Evolutionary conservation across 768 basidiomycete genomes (phyloP), one percentile per base, ranked within the genome.

Genomic region (Tubosaeta sp.): DNA sequence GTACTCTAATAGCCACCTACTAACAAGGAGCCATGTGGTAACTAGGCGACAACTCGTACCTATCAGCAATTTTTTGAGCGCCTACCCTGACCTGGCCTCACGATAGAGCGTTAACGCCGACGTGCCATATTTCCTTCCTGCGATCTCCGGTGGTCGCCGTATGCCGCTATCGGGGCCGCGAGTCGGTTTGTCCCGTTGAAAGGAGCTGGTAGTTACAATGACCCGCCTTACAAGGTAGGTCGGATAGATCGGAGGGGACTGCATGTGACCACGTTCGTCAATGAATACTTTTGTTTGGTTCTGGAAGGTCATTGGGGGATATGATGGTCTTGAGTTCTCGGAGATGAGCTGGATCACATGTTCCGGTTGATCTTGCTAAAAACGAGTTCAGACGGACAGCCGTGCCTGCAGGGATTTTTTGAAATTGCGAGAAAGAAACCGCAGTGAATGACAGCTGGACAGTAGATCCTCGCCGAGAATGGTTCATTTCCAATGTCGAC

Each of bases 401-500:
- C 45, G 45, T 24, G 19, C 44, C 18, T 24, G 25, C 13, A n/a
- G 32, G 22, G 6, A 29, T 32, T 24, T n/a, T 41, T 41, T 48
- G 39, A 49, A 49, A 41, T 49, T 34, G 39, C 30, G 27, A 29
- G 25, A 16, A 7, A 44, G 58, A 60, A 59, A 48, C 36, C 46
- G 49, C 52, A 63, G 49, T 53, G 52, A 52, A 27, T 27, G 41
- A 29, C 41, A 27, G 16, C 16, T 9, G 24, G 14, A 27, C 21
- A 21, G 38, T 13, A 19, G 5, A 44, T 30, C 22, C 7, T 25
- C 22, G 40, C 22, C 39, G 6, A 36, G 35, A 36, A 36, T 18
- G 35, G 35, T n/a, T 8, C 35, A 64, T 56, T 59, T 54, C 52
- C 59, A 56, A 59, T 45, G 49, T 41, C 40, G 21, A 11, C 41